A percentile compares a stretch with the other conserved stretches of the same genome.
These are phyloP conservation scores for Acer campestre DNA, from an alignment of 345 rosid genomes.

Conservation along the genomic window DNA sequence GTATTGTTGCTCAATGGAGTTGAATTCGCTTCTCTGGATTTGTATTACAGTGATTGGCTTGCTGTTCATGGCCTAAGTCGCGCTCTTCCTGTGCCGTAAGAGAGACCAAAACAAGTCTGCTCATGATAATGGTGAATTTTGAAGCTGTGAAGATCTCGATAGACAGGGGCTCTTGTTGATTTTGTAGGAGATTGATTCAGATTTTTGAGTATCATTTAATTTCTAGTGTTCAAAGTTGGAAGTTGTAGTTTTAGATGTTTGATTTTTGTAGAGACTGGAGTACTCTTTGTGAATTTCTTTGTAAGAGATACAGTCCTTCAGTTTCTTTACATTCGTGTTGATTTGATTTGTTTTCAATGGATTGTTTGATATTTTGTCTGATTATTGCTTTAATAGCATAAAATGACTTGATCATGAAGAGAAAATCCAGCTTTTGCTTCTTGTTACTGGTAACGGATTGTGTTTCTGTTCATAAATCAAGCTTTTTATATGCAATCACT, in stretches of 20 bases:
- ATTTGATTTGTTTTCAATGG: neutral
- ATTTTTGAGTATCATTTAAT: too few species aligned
- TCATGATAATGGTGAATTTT: slow-evolving; percentile 23
- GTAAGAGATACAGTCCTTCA: neutral
- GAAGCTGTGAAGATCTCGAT: neutral
- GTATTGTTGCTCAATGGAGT: slow-evolving; percentile 36
- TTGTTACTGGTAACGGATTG: too few species aligned
- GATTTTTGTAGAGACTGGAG: neutral
- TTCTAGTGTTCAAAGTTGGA: too few species aligned
- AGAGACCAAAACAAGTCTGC: neutral
- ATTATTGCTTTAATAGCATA: neutral
- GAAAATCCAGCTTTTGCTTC: neutral
- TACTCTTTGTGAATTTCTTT: neutral
- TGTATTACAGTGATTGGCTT: slow-evolving; percentile 39
- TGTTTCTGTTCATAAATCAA: neutral
- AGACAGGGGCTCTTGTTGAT: neutral
- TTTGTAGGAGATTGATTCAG: neutral
- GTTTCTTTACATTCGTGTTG: neutral
- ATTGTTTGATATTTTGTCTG: neutral
- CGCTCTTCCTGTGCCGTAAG: slow-evolving; percentile 13
- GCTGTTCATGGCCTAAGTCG: slow-evolving; percentile 41
- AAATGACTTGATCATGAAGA: neutral
- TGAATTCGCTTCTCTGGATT: slow-evolving; percentile 23
- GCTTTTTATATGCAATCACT: neutral
- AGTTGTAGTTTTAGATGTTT: neutral